Evolutionary conservation across 2,329 filamentous ascomycete species (phyloP).

Genomic region (Paradendryphiella salina): DNA sequence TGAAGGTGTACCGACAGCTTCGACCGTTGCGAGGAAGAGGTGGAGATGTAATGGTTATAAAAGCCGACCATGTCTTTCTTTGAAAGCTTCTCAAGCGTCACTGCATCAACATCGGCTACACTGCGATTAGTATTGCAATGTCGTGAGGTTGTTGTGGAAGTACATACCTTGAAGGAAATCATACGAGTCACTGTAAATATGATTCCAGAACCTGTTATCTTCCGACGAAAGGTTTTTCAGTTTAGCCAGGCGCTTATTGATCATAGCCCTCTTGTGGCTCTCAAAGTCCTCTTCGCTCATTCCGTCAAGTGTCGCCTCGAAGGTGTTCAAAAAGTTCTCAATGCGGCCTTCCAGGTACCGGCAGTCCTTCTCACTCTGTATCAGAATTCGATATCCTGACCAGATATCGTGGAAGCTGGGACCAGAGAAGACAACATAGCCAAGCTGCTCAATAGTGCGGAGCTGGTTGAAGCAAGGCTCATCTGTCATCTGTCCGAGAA

Average conservation of each 20-base stretch:
- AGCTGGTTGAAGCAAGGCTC: slow-evolving; percentile 95
- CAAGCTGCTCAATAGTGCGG: slow-evolving; percentile 94
- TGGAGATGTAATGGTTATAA: slow-evolving; percentile 74
- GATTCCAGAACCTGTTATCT: slow-evolving; percentile 77
- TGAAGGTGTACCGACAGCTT: slow-evolving; percentile 83
- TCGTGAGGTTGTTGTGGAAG: neutral
- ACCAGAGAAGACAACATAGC: slow-evolving; percentile 92
- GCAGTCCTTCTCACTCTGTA: slow-evolving; percentile 87
- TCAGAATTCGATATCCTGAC: slow-evolving; percentile 78
- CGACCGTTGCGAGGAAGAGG: slow-evolving; percentile 71
- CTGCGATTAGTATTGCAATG: slow-evolving; percentile 8
- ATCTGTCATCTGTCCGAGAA: slow-evolving; percentile 87
- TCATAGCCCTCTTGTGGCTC: slow-evolving; percentile 83
- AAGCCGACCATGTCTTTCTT: slow-evolving; percentile 81
- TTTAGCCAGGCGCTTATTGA: slow-evolving; percentile 86
- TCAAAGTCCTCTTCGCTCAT: slow-evolving; percentile 89
- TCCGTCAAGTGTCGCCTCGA: slow-evolving; percentile 65
- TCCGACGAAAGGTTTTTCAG: slow-evolving; percentile 90
- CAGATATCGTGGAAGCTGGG: slow-evolving; percentile 74
- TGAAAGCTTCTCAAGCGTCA: slow-evolving; percentile 70
- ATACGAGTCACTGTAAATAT: slow-evolving; percentile 83
- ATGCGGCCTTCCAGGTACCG: slow-evolving; percentile 85
- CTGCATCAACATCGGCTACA: slow-evolving; percentile 74
- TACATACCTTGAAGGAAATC: slow-evolving; percentile 82
- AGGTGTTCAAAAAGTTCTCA: slow-evolving; percentile 75